Evolutionary conservation across 768 basidiomycete genomes (phyloP), one percentile per base, ranked within the genome.

Genomic region (Lentinula boryana): DNA sequence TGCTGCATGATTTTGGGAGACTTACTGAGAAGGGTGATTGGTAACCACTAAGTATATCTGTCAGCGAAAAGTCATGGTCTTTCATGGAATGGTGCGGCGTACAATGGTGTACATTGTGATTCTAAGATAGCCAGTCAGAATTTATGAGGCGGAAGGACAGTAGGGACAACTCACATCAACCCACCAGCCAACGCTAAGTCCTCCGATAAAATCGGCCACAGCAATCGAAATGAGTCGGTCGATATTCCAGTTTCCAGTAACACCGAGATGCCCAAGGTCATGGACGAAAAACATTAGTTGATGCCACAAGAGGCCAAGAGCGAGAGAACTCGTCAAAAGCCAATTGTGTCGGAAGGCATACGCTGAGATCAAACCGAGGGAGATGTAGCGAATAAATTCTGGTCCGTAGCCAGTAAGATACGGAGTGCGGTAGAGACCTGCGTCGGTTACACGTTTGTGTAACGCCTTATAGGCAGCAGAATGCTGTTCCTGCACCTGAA

Each of bases 181-280:
- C 96, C 96, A 99, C 97, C 97, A 99, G 43, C 95, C 93, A 23
- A 97, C 81, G 70, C 95, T 97, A 57, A 99, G 77, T 4, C 97
- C 97, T 27, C 97, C 97, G 51, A 95, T 77, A 68, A 88, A 93
- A 70, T 94, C 84, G 0, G 96, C 91, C 49, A 98, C 76, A 35
- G 87, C 69, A 41, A 88, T 95, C 12, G 85, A 89, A 38, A 95
- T 74, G 40, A 93, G 67, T 35, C 95, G 84, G 71, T 99, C 96
- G 49, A 78, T 73, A 15, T 79, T 72, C 89, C 93, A 96, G 68
- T 88, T 76, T 62, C 95, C 94, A 5, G 94, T 95, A 62, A 98
- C 88, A 36, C 93, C 93, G 74, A 91, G 85, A 75, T 99, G 97
- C 2, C 96, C 97, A 9, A 97, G 84, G 74, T 99, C 97, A 71